Base-by-base conservation (phyloP, 2,329 filamentous ascomycete species). In the Neofusicoccum sp. region DNA sequence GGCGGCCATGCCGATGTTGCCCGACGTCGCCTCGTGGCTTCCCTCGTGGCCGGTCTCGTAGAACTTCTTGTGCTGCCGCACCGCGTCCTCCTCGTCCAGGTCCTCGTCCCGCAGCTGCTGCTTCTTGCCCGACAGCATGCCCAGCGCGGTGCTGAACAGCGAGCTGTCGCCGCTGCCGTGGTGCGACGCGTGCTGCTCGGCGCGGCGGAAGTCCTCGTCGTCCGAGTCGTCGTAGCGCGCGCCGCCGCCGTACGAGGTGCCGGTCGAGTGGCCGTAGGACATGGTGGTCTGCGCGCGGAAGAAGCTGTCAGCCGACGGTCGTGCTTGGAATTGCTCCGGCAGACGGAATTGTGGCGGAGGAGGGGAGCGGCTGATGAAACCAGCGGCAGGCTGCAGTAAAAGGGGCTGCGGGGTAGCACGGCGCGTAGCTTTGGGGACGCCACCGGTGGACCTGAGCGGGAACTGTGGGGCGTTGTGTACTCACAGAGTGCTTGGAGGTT, bases 41-140 rank as follows among this genome's bases (percentile, higher is more conserved):
- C 79, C 74, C 60, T 80, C 75, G 28, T 80, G 76, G 16, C 80
- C 77, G 24, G 81, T 75, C 34, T 82, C 84, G 71, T 92, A 96
- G 69, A 88, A 85, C 62, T 89, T 82, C 77, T 92, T 83, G 78
- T 97, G 91, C 66, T 89, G 85, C 66, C 84, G 80, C 24, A 93
- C 84, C 16, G 89, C 88, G 63, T 90, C 78, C 54, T 84, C 72
- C 71, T 89, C 85, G 66, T 89, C 82, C 16, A 89, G 70, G 34
- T 83, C 79, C 59, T 83, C 79, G 40, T 80, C 74, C 40, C 78
- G 71, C 38, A 82, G 73, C 20, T 76, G 71, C 28, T 80, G 76
- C 69, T 84, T 79, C 69, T 83, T 80, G 63, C 84, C 80, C 14
- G 76, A 72, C 1, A 89, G 75, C 71, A 82, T 78, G 57, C 79